Evolutionary conservation across 2,329 filamentous ascomycete genomes (phyloP), one percentile per base, ranked within the genome.

Genomic region (Cytospora piceicola): DNA sequence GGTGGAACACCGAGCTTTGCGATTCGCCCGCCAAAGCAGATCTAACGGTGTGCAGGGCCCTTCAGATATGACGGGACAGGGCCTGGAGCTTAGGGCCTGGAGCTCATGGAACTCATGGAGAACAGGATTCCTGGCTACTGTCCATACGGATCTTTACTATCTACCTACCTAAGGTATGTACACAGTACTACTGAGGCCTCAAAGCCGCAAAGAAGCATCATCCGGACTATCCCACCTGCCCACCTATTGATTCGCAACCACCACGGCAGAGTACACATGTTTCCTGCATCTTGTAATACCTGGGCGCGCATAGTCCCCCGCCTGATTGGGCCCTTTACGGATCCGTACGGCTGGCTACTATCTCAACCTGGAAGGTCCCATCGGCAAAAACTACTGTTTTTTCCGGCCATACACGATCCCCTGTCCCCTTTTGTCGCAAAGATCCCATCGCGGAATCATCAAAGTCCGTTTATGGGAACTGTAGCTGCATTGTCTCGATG

Each of bases 181-280:
- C 34, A 36, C 34, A 12, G 34, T 36, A 36, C n/a, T 36, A 36
- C n/a, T 20, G 22, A 49, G 46, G 46, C 46, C 27, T 29, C 39
- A 54, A n/a, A 63, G 36, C 53, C 29, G 53, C 61, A 63, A 36
- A 52, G 61, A 42, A 27, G 53, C 51, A 51, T 51, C 51, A 17
- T 36, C 42, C 32, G 27, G 32, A 34, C 36, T 52, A 57, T 63
- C 49, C 61, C 61, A 63, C 61, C 61, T 51, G 57, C 61, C 53
- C 61, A 63, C 61, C 61, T 51, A 63, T 53, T 39, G 42, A 63
- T 57, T 57, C 22, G 46, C 34, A 29, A 57, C 53, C 22, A 51
- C 27, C 29, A 63, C 29, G 39, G 17, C 53, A 63, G 30, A 29
- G 27, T 36, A 51, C 49, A 39, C 53, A 46, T 54, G 30, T 39